A percentile compares a stretch with the other conserved stretches of the same genome.
phyloP scores from a whole-genome alignment of 108 stramenopile species.

The Aurantiochytrium sp. region DNA sequence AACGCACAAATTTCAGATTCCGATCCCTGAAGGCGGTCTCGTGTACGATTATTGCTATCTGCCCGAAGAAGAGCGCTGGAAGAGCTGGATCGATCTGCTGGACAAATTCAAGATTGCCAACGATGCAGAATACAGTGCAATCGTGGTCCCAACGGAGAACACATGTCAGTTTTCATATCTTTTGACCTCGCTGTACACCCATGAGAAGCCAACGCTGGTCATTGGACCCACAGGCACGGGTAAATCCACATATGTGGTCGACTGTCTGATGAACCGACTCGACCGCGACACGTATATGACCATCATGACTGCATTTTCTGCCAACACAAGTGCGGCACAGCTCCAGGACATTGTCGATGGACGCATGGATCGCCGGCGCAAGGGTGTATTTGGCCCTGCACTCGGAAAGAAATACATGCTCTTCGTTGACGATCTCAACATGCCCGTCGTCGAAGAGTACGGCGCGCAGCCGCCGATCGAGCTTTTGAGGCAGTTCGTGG shows the following conservation, averaged over 20 bases:
- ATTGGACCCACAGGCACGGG: conserved; percentile 63
- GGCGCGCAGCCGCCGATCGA: conserved; percentile 64
- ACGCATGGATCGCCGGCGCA: conserved; percentile 53
- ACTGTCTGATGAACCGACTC: conserved; percentile 7
- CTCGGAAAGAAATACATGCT: conserved; percentile 42
- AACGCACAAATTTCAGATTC: background rate
- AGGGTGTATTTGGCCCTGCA: conserved; percentile 56
- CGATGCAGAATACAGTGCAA: conserved; percentile 30
- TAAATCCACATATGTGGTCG: conserved; percentile 18
- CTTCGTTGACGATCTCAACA: conserved; percentile 59
- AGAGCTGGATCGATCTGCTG: conserved; percentile 38
- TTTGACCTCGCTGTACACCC: conserved; percentile 35
- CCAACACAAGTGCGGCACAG: conserved; percentile 56
- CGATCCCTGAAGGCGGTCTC: background rate
- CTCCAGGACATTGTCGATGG: conserved; percentile 64
- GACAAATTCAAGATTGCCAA: conserved; percentile 31
- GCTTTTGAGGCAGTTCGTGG: conserved; percentile 57
- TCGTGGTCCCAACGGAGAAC: conserved; percentile 51
- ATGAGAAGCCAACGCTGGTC: conserved; percentile 34
- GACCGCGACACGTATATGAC: conserved; percentile 40
- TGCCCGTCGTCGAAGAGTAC: conserved; percentile 47
- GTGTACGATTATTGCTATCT: conserved; percentile 33
- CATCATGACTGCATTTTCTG: conserved; percentile 50
- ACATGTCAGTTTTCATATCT: conserved; percentile 51
- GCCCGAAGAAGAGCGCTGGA: conserved; percentile 34